phyloP scores from a whole-genome alignment of 257 asterid species.

The Nicotiana obtusifolia region DNA sequence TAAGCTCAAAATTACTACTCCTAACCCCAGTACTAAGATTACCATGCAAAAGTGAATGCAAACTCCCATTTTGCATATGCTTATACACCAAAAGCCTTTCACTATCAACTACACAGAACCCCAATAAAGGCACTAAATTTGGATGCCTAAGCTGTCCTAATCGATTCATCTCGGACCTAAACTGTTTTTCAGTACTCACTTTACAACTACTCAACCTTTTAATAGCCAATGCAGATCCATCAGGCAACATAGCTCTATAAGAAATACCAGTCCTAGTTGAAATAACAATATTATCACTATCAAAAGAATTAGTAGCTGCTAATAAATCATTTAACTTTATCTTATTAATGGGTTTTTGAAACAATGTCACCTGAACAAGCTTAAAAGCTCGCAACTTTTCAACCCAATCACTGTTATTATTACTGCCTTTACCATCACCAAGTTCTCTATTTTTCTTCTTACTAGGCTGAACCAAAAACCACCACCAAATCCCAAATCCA shows the following conservation, averaged over 20 bases:
- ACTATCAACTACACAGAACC: slow-evolving; percentile 60
- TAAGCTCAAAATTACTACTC: slow-evolving; percentile 16
- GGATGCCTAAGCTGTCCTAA: slow-evolving; percentile 71
- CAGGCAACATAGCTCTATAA: slow-evolving; percentile 49
- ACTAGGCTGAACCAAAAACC: slow-evolving; percentile 28
- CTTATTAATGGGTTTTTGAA: slow-evolving; percentile 58
- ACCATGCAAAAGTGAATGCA: slow-evolving; percentile 32
- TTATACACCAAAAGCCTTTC: slow-evolving; percentile 63
- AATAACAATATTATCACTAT: slow-evolving; percentile 27
- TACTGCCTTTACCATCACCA: slow-evolving; percentile 25
- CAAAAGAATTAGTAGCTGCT: slow-evolving; percentile 41
- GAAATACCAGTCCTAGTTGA: slow-evolving; percentile 50
- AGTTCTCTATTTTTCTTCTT: slow-evolving; percentile 29
- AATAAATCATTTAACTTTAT: slow-evolving; percentile 50
- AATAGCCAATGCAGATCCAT: slow-evolving; percentile 55
- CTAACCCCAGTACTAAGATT: slow-evolving; percentile 9
- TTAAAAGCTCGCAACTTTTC: slow-evolving; percentile 38
- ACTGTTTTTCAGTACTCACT: slow-evolving; percentile 42
- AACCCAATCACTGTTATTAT: slow-evolving; percentile 26
- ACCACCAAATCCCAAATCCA: slow-evolving; percentile 60
- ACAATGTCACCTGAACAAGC: slow-evolving; percentile 54
- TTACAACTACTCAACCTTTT: slow-evolving; percentile 48
- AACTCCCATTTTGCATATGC: slow-evolving; percentile 50
- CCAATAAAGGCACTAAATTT: slow-evolving; percentile 56
- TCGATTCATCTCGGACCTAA: slow-evolving; percentile 54